These are phyloP conservation scores for Zychaea mexicana DNA, from an alignment of 371 early-diverging fungal genomes.

Conservation along the genomic window DNA sequence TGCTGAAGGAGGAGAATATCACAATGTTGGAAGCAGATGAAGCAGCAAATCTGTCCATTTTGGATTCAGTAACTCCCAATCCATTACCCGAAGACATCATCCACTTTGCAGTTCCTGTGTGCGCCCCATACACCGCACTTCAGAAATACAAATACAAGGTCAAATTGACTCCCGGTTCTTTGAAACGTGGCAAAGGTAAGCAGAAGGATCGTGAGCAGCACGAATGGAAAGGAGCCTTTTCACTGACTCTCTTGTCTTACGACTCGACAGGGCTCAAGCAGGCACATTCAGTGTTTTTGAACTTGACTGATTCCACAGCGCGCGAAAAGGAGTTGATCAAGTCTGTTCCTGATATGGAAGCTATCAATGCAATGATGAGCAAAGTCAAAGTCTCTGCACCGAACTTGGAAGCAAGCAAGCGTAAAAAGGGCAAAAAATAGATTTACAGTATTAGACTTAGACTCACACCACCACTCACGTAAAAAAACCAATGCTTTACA, in stretches of 20 bases:
- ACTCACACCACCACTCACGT: too few relatives aligned
- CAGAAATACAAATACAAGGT: constrained; percentile 94
- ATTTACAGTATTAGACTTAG: too few relatives aligned
- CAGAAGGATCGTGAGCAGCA: too few relatives aligned
- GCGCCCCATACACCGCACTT: constrained; percentile 93
- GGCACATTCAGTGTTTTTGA: constrained; percentile 53
- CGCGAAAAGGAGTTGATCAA: constrained; percentile 84
- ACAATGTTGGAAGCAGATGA: constrained; percentile 70
- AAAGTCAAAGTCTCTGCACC: constrained; percentile 87
- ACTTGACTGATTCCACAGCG: constrained; percentile 50
- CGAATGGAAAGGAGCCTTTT: too few relatives aligned
- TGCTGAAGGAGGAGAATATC: constrained; percentile 77
- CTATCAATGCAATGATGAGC: constrained; percentile 81
- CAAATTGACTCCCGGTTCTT: constrained; percentile 93
- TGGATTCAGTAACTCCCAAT: constrained; percentile 81
- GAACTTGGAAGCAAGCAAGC: constrained; percentile 68
- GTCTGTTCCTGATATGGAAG: constrained; percentile 83
- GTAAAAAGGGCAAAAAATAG: constrained; percentile 53
- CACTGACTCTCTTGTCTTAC: constrained; percentile 13
- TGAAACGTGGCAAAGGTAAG: constrained; percentile 94
- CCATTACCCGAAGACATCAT: constrained; percentile 84
- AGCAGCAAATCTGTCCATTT: constrained; percentile 58
- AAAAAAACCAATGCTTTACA: too few relatives aligned
- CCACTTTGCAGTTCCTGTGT: constrained; percentile 91
- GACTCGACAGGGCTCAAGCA: constrained; percentile 39